These are phyloP conservation scores for Grosmannia huntii DNA, from an alignment of 2,329 filamentous ascomycete species.

Conservation along the genomic window DNA sequence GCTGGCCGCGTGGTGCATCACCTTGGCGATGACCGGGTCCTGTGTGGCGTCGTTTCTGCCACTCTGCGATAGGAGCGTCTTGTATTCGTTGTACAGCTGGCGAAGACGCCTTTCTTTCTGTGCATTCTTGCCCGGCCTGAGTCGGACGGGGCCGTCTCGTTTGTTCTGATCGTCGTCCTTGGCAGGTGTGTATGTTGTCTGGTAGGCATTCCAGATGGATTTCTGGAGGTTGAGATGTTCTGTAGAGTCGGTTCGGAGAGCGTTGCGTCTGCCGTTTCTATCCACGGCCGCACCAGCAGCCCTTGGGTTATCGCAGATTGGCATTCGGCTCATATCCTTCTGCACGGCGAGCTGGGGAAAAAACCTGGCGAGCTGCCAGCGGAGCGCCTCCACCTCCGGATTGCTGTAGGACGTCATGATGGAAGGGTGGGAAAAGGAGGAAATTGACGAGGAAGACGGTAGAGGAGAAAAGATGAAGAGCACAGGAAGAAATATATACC, in stretches of 20 bases:
- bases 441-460: background rate
- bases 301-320: background rate
- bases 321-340: background rate
- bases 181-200: background rate
- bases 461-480: too few relatives aligned
- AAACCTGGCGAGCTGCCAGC: background rate
- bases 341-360: background rate
- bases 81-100: background rate
- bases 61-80: background rate
- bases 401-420: background rate
- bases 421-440: background rate
- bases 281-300: background rate
- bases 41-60: background rate
- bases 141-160: background rate
- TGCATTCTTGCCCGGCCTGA: background rate
- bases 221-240: background rate
- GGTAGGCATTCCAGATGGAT: slow-evolving; percentile 4
- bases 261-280: background rate
- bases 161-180: background rate
- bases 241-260: background rate
- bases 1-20: background rate
- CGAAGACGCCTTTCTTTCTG: background rate
- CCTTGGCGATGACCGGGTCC: background rate
- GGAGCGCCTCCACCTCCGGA: background rate
- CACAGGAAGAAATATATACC: too few relatives aligned